These are phyloP conservation scores for Cryphonectria naterciae DNA, from an alignment of 2,329 filamentous ascomycete species.

Conservation along the genomic window DNA sequence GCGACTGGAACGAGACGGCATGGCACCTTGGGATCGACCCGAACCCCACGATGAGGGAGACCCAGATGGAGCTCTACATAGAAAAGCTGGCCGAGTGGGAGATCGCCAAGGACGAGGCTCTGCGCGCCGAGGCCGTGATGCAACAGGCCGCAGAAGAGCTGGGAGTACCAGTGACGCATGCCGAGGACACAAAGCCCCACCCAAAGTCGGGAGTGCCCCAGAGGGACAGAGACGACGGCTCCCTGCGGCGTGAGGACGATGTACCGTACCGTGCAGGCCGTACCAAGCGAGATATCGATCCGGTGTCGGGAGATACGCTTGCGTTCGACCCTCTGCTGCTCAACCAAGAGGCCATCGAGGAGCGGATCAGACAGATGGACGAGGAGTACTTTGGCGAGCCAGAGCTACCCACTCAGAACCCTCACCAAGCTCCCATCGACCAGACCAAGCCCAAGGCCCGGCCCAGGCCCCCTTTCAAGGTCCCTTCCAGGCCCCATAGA, in stretches of 20 bases:
- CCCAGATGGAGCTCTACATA: conserved; percentile 48
- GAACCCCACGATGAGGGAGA: conserved; percentile 46
- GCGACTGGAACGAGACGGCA: conserved; percentile 56
- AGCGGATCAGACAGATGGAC: conserved; percentile 34
- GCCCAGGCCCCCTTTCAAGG: neutral
- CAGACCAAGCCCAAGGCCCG: conserved; percentile 25
- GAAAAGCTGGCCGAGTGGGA: conserved; percentile 45
- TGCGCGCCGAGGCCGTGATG: conserved; percentile 25
- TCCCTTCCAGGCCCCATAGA: conserved; percentile 41
- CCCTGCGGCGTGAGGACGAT: conserved; percentile 13
- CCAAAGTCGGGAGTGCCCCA: neutral
- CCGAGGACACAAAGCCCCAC: neutral
- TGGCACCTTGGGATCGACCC: conserved; percentile 55
- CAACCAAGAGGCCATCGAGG: conserved; percentile 27
- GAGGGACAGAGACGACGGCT: conserved; percentile 12
- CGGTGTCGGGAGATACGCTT: neutral
- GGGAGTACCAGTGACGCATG: neutral
- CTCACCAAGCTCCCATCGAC: conserved; percentile 34
- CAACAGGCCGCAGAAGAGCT: conserved; percentile 32
- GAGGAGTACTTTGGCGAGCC: conserved; percentile 21
- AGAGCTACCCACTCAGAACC: conserved; percentile 25
- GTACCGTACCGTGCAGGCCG: neutral
- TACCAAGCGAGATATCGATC: conserved; percentile 17
- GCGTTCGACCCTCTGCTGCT: conserved; percentile 18
- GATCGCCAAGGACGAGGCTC: conserved; percentile 36